Evolutionary conservation across 805 yeast species (phyloP), one percentile per base, ranked within the genome.

Genomic region (Dipodascopsis uninucleata): DNA sequence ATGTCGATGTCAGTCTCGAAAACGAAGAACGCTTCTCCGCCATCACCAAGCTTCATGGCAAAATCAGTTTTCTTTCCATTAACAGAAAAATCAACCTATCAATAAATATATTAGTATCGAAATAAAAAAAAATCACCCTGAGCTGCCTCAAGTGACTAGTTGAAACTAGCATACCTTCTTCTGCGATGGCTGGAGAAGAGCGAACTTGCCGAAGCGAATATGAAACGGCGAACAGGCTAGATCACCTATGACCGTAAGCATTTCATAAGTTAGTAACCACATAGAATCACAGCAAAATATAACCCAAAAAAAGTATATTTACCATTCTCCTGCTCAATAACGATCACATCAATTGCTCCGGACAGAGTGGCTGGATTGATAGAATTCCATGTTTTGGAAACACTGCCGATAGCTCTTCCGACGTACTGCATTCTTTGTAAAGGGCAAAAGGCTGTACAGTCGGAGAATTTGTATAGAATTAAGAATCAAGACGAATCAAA

Each of bases 11-110:
- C 75, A 1, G 96, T 84, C 59, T 88, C 96, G 67, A 93, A 90
- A 32, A 93, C 97, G 61, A 93, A 93, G 62, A 88, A 88, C 0
- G 97, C 98, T 65, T 93, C 98, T 10, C 98, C 98, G 5, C 94
- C 96, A 49, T 93, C 98, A 12, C 96, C 95, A 35, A 93, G 70
- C 64, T 93, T 93, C 97, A 93, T 93, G 6, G 96, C 96, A 37
- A 90, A 69, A 56, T 85, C 81, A 0, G 94, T 83, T 36, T 79
- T 72, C 48, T 75, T 75, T 28, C 83, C 97, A 66, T 93, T 93
- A 31, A 93, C 94, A 32, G 78, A 75, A 53, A 93, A 81, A 45
- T 84, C 94, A 42, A 90, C 95, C 50, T 59, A 28, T 8, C n/a
- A 1, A 22, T 17, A 10, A 12, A 22, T 9, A 17, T 25, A 33